phyloP scores from a whole-genome alignment of 148 eudicot species.

The Rhododendron ferrugineum region DNA sequence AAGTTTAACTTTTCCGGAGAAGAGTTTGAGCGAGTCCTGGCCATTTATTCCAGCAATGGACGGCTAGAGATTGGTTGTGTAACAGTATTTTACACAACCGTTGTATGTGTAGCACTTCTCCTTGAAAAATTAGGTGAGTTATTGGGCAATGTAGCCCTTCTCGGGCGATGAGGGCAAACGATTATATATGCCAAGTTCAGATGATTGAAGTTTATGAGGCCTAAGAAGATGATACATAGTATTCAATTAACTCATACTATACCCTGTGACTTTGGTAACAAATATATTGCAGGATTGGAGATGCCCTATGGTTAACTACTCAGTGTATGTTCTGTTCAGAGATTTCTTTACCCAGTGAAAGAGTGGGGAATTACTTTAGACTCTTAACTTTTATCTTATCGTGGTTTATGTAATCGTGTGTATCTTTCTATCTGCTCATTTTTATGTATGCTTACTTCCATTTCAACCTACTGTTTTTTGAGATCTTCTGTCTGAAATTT shows the following conservation, averaged over 20 bases:
- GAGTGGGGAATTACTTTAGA: not conserved
- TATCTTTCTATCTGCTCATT: not conserved
- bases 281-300: not conserved
- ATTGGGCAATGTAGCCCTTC: not conserved
- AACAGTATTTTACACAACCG: no score
- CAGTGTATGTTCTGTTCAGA: not conserved
- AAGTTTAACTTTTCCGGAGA: no score
- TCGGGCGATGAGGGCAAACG: not conserved
- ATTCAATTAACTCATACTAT: not conserved
- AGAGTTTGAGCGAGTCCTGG: no score
- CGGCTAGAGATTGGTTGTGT: no score
- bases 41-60: no score
- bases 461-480: not conserved
- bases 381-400: not conserved
- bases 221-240: not conserved
- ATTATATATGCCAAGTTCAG: not conserved
- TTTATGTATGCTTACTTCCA: not conserved
- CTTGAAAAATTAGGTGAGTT: not conserved
- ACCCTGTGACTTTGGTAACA: not conserved
- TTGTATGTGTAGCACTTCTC: no score
- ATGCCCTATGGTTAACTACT: not conserved
- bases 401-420: not conserved
- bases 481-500: not conserved
- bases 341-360: not conserved
- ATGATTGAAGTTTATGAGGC: not conserved